A percentile compares a stretch with the other conserved stretches of the same genome.
Conservation (phyloP, 371 early-diverging fungal genomes). For the Rhizopus arrhizus region DNA sequence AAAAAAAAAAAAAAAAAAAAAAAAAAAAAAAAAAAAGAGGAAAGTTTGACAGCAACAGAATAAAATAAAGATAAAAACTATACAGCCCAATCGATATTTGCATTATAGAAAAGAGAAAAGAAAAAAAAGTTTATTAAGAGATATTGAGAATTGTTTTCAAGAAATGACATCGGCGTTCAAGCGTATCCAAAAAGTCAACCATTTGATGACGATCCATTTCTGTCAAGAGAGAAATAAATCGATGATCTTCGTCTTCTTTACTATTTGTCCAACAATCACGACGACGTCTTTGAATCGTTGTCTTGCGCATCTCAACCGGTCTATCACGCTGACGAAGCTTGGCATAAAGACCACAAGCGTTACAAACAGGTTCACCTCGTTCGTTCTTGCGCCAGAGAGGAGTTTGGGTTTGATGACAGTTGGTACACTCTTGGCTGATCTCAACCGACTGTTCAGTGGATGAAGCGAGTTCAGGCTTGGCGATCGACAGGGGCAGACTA, state of each 20-base stretch:
- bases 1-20: too few relatives aligned
- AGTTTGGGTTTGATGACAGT: constrained; percentile 85
- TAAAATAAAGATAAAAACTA: too few relatives aligned
- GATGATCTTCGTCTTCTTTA: constrained; percentile 31
- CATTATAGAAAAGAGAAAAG: too few relatives aligned
- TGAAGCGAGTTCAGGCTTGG: neutral
- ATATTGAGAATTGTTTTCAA: constrained; percentile 24
- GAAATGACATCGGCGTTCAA: constrained; percentile 47
- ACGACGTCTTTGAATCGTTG: constrained; percentile 36
- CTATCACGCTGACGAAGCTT: constrained; percentile 37
- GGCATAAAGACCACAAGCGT: constrained; percentile 87
- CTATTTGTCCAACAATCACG: constrained; percentile 25
- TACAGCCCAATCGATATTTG: too few relatives aligned
- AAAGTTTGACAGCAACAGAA: too few relatives aligned
- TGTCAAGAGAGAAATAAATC: constrained; percentile 46
- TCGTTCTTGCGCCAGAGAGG: constrained; percentile 90
- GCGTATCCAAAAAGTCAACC: constrained; percentile 50
- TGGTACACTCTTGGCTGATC: constrained; percentile 60
- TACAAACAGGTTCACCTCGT: constrained; percentile 84
- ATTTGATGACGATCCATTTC: constrained; percentile 58
- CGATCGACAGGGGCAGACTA: constrained; percentile 17
- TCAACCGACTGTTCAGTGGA: neutral
- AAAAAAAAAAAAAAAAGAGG: too few relatives aligned
- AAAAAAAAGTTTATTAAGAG: too few relatives aligned
- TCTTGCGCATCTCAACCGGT: constrained; percentile 36